These are phyloP conservation scores for Colletotrichum horii DNA, from an alignment of 2,329 filamentous ascomycete genomes.

Conservation along the genomic window DNA sequence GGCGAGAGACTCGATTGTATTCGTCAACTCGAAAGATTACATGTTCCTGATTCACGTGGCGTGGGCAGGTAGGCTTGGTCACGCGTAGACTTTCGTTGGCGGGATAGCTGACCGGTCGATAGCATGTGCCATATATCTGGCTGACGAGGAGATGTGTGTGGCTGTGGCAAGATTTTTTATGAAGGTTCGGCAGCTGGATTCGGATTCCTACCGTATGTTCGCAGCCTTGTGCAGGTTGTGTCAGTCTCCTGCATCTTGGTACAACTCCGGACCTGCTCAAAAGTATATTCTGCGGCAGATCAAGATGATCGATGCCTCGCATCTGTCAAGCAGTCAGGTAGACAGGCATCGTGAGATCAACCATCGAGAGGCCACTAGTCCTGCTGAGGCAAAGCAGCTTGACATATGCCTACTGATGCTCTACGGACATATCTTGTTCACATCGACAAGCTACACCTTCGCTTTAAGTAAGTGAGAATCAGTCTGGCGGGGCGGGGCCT, in stretches of 20 bases:
- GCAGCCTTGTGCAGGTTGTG: constrained; percentile 78
- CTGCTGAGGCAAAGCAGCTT: constrained; percentile 45
- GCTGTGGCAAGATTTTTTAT: constrained; percentile 83
- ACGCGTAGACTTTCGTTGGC: neutral
- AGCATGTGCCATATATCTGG: constrained; percentile 83
- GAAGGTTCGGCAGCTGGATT: constrained; percentile 78
- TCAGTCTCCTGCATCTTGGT: constrained; percentile 75
- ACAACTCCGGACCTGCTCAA: constrained; percentile 80
- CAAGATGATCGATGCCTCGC: constrained; percentile 79
- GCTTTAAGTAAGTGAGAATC: constrained; percentile 68
- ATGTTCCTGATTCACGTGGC: constrained; percentile 77
- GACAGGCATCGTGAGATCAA: constrained; percentile 32
- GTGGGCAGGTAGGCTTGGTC: constrained; percentile 65
- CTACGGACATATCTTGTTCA: constrained; percentile 89
- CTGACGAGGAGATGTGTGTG: constrained; percentile 78
- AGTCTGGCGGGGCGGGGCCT: neutral
- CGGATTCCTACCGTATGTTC: constrained; percentile 85
- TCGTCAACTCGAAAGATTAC: constrained; percentile 71
- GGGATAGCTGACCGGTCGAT: constrained; percentile 18
- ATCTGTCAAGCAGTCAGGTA: constrained; percentile 24
- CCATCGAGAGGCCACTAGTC: constrained; percentile 33
- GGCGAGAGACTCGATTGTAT: constrained; percentile 81
- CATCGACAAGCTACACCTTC: constrained; percentile 81
- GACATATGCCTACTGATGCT: constrained; percentile 85
- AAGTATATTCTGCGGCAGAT: constrained; percentile 93